Evolutionary conservation across 768 basidiomycete species (phyloP).

Genomic region (Terana coerulea): DNA sequence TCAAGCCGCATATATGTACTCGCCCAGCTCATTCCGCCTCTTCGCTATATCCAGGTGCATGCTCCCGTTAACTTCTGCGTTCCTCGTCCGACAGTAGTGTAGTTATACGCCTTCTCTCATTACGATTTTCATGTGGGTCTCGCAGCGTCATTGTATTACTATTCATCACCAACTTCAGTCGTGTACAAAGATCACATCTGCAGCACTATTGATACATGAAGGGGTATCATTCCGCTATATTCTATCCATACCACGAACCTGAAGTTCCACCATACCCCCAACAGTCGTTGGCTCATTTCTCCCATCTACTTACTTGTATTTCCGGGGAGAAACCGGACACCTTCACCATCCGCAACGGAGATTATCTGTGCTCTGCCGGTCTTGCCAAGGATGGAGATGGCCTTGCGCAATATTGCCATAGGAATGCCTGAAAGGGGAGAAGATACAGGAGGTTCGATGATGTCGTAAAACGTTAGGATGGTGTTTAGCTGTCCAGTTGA

Average conservation of each 20-base stretch:
- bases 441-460: conserved; percentile 70
- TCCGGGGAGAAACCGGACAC: conserved; percentile 54
- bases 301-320: neutral
- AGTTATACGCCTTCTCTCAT: too few relatives aligned
- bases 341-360: conserved; percentile 75
- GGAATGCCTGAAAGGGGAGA: conserved; percentile 72
- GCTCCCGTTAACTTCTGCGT: too few relatives aligned
- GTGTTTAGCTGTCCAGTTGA: conserved; percentile 78
- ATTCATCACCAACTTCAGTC: too few relatives aligned
- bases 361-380: conserved; percentile 74
- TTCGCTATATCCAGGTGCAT: too few relatives aligned
- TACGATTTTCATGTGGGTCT: too few relatives aligned
- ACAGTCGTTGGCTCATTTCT: neutral
- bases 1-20: too few relatives aligned
- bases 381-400: conserved; percentile 61
- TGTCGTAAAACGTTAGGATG: conserved; percentile 85
- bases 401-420: conserved; percentile 60
- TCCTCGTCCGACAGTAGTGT: too few relatives aligned
- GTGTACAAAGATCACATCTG: too few relatives aligned
- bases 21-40: too few relatives aligned
- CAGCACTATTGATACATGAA: too few relatives aligned
- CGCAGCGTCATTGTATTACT: too few relatives aligned
- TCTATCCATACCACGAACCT: neutral
- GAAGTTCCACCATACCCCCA: neutral
- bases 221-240: too few relatives aligned